phyloP scores from a whole-genome alignment of 345 rosid species.

The Populus pruinosa region DNA sequence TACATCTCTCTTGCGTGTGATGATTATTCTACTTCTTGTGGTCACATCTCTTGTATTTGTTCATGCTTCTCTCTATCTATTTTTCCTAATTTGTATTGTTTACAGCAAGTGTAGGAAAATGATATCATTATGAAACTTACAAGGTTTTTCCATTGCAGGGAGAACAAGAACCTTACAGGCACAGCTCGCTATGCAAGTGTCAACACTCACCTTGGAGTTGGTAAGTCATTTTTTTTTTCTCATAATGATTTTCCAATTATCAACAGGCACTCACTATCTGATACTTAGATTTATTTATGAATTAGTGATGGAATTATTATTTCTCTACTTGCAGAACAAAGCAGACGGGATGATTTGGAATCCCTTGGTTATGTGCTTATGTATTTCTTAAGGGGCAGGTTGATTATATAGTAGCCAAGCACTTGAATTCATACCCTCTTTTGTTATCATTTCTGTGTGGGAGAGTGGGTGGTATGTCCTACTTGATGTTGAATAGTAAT shows the following conservation, averaged over 20 bases:
- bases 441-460: not conserved
- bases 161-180: constrained; percentile 97
- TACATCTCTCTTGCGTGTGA: not conserved
- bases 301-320: not conserved
- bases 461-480: not conserved
- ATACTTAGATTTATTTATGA: not conserved
- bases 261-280: not conserved
- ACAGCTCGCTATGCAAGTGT: constrained; percentile 98
- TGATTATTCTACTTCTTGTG: not conserved
- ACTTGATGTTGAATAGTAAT: not conserved
- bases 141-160: constrained; percentile 45
- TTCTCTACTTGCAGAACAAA: constrained; percentile 66
- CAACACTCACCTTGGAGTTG: constrained; percentile 96
- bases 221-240: constrained; percentile 37
- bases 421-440: not conserved
- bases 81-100: not conserved
- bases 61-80: not conserved
- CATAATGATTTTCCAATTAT: not conserved
- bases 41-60: not conserved
- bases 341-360: constrained; percentile 99
- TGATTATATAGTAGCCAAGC: constrained; percentile 2
- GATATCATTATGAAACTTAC: not conserved
- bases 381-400: constrained; percentile 98
- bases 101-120: not conserved
- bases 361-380: constrained; percentile 97